These are phyloP conservation scores for Crepidotus variabilis DNA, from an alignment of 768 basidiomycete species.

Conservation along the genomic window DNA sequence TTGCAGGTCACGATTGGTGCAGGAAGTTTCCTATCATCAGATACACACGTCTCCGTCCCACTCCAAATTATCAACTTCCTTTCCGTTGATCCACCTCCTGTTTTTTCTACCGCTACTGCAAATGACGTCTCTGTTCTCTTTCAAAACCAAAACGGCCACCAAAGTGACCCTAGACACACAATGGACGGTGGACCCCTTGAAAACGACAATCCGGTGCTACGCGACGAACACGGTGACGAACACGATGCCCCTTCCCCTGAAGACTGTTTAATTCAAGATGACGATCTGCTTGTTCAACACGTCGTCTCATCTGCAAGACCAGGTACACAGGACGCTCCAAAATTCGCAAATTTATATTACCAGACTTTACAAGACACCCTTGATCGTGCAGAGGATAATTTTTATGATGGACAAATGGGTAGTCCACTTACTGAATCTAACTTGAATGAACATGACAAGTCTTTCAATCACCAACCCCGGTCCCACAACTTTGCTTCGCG, in stretches of 20 bases:
- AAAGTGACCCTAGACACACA: neutral
- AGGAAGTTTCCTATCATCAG: constrained; percentile 51
- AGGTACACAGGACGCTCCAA: constrained; percentile 18
- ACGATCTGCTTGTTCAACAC: constrained; percentile 32
- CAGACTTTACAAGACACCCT: constrained; percentile 1
- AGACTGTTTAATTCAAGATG: constrained; percentile 24
- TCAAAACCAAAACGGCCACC: neutral
- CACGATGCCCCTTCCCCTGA: neutral
- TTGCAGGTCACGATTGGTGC: constrained; percentile 62
- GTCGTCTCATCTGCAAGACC: constrained; percentile 26
- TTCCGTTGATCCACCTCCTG: constrained; percentile 79
- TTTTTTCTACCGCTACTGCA: constrained; percentile 10
- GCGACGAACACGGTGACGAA: neutral
- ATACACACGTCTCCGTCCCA: constrained; percentile 69
- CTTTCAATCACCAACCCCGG: neutral
- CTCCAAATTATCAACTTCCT: constrained; percentile 78
- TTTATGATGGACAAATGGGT: neutral
- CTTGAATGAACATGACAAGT: neutral
- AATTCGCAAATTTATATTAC: neutral
- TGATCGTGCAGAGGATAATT: neutral
- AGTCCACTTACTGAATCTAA: neutral
- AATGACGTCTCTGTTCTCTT: neutral
- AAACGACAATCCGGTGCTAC: neutral
- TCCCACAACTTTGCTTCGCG: constrained; percentile 1
- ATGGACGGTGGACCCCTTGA: neutral